Conservation (phyloP, 768 basidiomycete species). For the Pisolithus orientalis region DNA sequence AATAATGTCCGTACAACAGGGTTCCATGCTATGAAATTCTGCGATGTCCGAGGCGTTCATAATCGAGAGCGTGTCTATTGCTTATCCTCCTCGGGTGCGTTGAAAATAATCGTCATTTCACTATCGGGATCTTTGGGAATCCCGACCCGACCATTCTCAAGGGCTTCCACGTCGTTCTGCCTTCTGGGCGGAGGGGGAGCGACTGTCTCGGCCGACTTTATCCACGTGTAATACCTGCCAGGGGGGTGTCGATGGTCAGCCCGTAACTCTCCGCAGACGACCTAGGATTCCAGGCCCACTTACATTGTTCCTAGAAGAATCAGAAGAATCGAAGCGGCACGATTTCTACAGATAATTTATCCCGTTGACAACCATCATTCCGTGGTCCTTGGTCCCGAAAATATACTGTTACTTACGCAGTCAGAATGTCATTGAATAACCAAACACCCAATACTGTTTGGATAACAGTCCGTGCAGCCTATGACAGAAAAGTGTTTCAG, state of each 20-base stretch:
- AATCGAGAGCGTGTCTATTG: background rate
- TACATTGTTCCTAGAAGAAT: constrained; percentile 68
- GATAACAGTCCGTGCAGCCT: constrained; percentile 79
- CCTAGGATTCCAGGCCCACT: constrained; percentile 13
- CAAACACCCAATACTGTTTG: constrained; percentile 77
- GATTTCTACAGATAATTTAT: constrained; percentile 37
- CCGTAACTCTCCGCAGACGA: background rate
- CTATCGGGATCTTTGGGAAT: constrained; percentile 10
- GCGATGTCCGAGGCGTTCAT: background rate
- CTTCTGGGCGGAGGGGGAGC: constrained; percentile 20
- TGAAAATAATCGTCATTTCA: constrained; percentile 17
- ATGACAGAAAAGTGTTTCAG: constrained; percentile 6
- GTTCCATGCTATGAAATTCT: background rate
- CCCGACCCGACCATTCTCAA: constrained; percentile 16
- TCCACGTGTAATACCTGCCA: constrained; percentile 54
- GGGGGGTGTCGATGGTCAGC: background rate
- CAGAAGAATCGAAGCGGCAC: constrained; percentile 56
- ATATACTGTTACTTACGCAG: constrained; percentile 42
- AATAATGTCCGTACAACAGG: background rate
- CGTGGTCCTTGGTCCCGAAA: background rate
- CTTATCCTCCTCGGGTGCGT: constrained; percentile 21
- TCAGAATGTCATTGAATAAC: constrained; percentile 71
- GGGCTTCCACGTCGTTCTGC: constrained; percentile 36
- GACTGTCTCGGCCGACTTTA: constrained; percentile 21
- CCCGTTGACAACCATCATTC: constrained; percentile 3